Base-by-base conservation (phyloP, 495 filamentous ascomycete genomes). In the Xylaria scruposa region DNA sequence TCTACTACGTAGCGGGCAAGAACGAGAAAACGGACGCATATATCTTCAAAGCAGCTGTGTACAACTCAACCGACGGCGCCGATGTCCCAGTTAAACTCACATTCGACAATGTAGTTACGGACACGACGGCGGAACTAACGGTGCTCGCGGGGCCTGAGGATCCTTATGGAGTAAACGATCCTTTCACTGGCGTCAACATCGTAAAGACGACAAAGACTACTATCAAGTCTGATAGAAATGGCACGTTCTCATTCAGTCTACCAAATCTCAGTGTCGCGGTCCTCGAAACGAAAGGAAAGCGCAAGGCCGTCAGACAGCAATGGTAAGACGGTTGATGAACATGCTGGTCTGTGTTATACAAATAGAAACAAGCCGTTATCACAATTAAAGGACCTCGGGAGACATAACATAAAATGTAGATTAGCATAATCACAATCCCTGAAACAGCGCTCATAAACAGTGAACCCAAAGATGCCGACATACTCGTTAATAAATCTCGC, bases 1-100 rank as follows among this genome's bases (percentile, higher is more conserved):
- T 88, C 0, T 93, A 88, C 79, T 91, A 86, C 77, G 89, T 88
- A 3, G 88, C 88, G 3, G 83, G 83, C 19, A 73, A 49, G 44
- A 77, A 79, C 59, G 70, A 80, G 8, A 73, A 75, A 4, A 78
- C 77, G 5, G 78, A 80, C 19, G 78, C 80, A 21, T 79, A 85
- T 51, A 77, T 84, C 64, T 87, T 91, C 79, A 93, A 93, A 75
- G 84, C 84, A 13, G 90, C 90, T 40, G 86, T 91, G 0, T 93
- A 92, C 80, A 92, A 93, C 80, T 83, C 84, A 66, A 89, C 90
- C 21, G 76, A 72, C 17, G 68, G 69, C 4, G 80, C 72, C 4
- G 75, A 80, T 4, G 79, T 86, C 29, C 79, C 86, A 0, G 82
- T 92, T 19, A 81, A 79, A 5, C 70, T 92, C 19, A 77, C 77